phyloP scores from a whole-genome alignment of 1,284 basidiomycete species.

The Schizopora paradoxa region DNA sequence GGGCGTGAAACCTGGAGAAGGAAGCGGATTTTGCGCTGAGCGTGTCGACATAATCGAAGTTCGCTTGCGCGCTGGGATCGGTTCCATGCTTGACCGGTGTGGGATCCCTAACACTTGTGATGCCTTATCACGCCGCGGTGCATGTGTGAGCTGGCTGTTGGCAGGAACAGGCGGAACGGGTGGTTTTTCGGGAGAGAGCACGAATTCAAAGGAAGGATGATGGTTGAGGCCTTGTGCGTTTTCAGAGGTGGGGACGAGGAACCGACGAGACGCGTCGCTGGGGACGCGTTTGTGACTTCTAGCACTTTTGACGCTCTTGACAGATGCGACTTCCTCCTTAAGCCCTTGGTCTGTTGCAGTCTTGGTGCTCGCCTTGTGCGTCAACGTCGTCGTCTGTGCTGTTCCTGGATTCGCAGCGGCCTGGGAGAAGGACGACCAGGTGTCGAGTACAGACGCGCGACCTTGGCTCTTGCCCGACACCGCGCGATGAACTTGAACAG shows the following conservation, averaged over 20 bases:
- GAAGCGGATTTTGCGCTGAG: constrained; percentile 54
- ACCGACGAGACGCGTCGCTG: no score
- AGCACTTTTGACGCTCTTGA: constrained; percentile 5
- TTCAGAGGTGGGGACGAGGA: no score
- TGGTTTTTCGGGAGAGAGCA: no score
- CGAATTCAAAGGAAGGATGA: no score
- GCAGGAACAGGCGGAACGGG: no score
- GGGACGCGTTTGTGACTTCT: constrained; percentile 9
- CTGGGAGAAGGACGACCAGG: constrained; percentile 10
- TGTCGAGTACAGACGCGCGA: constrained; percentile 8
- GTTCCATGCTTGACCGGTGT: constrained; percentile 73
- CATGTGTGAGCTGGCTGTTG: constrained; percentile 16
- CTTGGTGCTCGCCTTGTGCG: no score
- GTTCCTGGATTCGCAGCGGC: neutral
- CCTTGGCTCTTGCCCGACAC: neutral
- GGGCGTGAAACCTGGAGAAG: constrained; percentile 47
- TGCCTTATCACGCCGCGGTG: constrained; percentile 43
- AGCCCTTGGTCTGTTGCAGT: no score
- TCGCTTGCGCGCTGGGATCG: constrained; percentile 67
- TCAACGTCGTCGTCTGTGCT: constrained; percentile 9
- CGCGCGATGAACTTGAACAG: no score
- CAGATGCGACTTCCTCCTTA: constrained; percentile 13
- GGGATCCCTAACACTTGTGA: constrained; percentile 68
- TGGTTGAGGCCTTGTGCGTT: no score
- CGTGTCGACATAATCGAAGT: constrained; percentile 73